Percentiles rank a stretch among this genome's conserved stretches.
Evolutionary conservation across 2,329 filamentous ascomycete species (phyloP).

Genomic region (Coleophoma crateriformis): DNA sequence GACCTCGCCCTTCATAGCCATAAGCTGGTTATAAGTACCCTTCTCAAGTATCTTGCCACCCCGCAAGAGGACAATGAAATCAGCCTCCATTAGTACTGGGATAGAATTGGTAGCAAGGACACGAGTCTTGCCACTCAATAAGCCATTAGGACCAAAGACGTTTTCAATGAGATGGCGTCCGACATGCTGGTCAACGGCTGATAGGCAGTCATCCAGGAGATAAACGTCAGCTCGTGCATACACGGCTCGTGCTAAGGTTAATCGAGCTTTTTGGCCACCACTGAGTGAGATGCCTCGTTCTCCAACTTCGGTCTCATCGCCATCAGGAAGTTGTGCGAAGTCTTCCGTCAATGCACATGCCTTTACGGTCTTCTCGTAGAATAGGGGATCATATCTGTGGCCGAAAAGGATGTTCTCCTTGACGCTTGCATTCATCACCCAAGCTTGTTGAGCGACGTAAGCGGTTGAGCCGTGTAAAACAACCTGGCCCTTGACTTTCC

Average conservation of each 20-base stretch:
- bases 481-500: slow-evolving; percentile 81
- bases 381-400: slow-evolving; percentile 85
- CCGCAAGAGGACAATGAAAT: slow-evolving; percentile 80
- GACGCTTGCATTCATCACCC: slow-evolving; percentile 97
- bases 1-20: slow-evolving; percentile 91
- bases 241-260: slow-evolving; percentile 87
- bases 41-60: slow-evolving; percentile 80
- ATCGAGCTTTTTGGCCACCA: slow-evolving; percentile 90
- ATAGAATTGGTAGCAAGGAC: slow-evolving; percentile 95
- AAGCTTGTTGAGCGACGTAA: slow-evolving; percentile 88
- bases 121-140: slow-evolving; percentile 80
- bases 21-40: slow-evolving; percentile 84
- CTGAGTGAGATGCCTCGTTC: slow-evolving; percentile 95
- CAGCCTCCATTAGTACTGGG: slow-evolving; percentile 79
- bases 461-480: slow-evolving; percentile 76
- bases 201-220: slow-evolving; percentile 87
- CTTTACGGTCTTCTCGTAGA: slow-evolving; percentile 89
- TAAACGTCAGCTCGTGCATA: slow-evolving; percentile 97
- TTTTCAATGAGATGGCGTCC: slow-evolving; percentile 92
- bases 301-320: slow-evolving; percentile 93
- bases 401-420: slow-evolving; percentile 97
- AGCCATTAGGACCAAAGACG: slow-evolving; percentile 78
- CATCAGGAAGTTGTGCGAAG: slow-evolving; percentile 87
- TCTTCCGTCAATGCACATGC: slow-evolving; percentile 90
- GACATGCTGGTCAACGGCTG: slow-evolving; percentile 97